Evolutionary conservation across 1,139 yeast genomes (phyloP), one percentile per base, ranked within the genome.

Genomic region (Taiozyma sp.): DNA sequence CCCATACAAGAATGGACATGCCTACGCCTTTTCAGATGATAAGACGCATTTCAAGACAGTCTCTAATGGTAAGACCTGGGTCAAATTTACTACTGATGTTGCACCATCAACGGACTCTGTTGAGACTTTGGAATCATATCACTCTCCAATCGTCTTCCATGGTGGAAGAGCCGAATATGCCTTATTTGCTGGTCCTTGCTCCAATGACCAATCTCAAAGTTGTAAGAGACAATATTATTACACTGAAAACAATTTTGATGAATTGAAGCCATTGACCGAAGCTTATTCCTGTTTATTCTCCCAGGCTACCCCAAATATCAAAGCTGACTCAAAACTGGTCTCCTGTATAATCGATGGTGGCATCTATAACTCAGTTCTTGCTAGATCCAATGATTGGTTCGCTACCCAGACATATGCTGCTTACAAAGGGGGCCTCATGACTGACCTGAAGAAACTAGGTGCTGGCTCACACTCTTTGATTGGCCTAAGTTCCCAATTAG

Each of bases 1-100:
- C 62, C 78, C 81, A 4, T 71, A 67, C 52, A 65, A 73, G 53
- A 63, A 65, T 13, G 63, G 71, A 1, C 64, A 80, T 43, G 92
- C 87, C 0, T 76, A 81, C 61, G 81, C 79, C 2, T 61, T 81
- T 44, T 68, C 83, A 0, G 61, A 67, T 2, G 68, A 61, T 42
- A 58, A 62, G 4, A 65, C 63, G 12, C 86, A 81, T 43, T 84
- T 66, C 60, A 67, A 71, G 43, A 82, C 92, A 5, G 66, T 62
- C 12, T 84, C 86, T 59, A 68, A 70, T 51, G 93, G 92, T 39
- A 65, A 71, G 41, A 64, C 75, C 2, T 86, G 92, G 91, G 55
- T 61, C 4, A 61, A 68, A 45, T 79, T 82, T 62, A 70, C 70
- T 4, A 51, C 64, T 0, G 53, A 57, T 4, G 58, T 53, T 42